Evolutionary conservation across 129 eudicot species (phyloP).

Genomic region (Pseudognaphalium luteoalbum): DNA sequence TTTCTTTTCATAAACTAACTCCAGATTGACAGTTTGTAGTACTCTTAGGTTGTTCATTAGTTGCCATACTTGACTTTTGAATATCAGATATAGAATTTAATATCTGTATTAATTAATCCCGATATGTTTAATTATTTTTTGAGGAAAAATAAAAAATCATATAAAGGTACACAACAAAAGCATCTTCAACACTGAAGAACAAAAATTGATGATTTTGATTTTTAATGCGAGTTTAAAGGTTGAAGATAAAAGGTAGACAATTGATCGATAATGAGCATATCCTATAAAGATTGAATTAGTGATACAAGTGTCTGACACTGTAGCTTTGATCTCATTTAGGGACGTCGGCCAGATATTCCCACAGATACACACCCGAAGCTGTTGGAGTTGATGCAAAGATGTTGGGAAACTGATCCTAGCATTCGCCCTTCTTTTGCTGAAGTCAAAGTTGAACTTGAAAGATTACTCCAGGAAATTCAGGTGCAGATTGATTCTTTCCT

Average conservation of each 20-base stretch:
- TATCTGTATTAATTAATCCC: not conserved
- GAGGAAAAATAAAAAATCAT: not conserved
- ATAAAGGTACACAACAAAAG: not conserved
- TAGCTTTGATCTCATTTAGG: slow-evolving; percentile 41
- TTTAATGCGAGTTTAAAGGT: not conserved
- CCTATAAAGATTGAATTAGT: not conserved
- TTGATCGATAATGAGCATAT: not conserved
- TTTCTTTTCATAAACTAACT: not conserved
- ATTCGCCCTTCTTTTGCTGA: slow-evolving; percentile 68
- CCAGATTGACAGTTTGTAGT: not conserved
- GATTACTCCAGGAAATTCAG: slow-evolving; percentile 52
- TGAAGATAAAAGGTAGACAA: not conserved
- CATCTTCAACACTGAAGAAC: not conserved
- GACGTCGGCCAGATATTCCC: slow-evolving; percentile 92
- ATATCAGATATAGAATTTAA: not conserved
- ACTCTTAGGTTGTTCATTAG: not conserved
- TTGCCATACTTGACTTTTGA: slow-evolving; percentile 1
- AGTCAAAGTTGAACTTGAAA: slow-evolving; percentile 61
- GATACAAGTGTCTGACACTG: not conserved
- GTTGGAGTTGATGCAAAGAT: slow-evolving; percentile 73
- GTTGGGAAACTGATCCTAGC: slow-evolving; percentile 71
- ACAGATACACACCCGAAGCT: slow-evolving; percentile 65
- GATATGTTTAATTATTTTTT: not conserved
- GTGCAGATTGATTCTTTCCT: slow-evolving; percentile 24
- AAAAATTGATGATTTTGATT: not conserved